These are phyloP conservation scores for Sporodiniella umbellata DNA, from an alignment of 371 early-diverging fungal genomes.

Conservation along the genomic window DNA sequence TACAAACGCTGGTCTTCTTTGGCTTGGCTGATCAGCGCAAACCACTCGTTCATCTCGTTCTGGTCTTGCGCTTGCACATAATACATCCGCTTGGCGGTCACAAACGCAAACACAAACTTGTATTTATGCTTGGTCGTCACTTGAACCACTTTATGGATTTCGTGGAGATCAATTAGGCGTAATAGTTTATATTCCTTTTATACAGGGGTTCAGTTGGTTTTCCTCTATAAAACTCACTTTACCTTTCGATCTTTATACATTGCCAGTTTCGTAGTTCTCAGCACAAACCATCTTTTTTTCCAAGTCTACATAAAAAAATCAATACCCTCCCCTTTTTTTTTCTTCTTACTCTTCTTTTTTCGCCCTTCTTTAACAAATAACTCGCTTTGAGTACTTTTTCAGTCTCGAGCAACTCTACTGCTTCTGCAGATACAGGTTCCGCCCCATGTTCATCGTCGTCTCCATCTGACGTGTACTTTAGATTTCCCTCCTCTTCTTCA, in stretches of 20 bases:
- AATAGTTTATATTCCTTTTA: conserved; percentile 79
- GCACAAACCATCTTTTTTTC: conserved; percentile 87
- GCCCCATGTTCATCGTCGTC: conserved; percentile 51
- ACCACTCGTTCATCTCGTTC: conserved; percentile 70
- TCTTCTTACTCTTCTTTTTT: conserved; percentile 61
- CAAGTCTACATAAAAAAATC: conserved; percentile 56
- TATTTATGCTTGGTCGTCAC: conserved; percentile 65
- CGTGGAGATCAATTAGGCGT: conserved; percentile 69
- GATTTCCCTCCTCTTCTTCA: conserved; percentile 33
- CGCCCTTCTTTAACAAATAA: conserved; percentile 77
- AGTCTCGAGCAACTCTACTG: conserved; percentile 53
- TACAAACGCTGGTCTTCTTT: conserved; percentile 41
- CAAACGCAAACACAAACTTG: conserved; percentile 71
- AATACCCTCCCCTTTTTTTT: background rate
- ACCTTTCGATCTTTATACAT: conserved; percentile 87
- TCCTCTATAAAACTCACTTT: no score
- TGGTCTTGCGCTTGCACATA: conserved; percentile 70
- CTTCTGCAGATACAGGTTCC: conserved; percentile 45
- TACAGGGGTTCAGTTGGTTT: no score
- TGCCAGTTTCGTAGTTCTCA: conserved; percentile 72
- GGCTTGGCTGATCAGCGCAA: conserved; percentile 53
- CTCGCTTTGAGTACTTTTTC: conserved; percentile 69
- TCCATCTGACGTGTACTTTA: conserved; percentile 39
- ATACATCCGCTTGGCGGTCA: conserved; percentile 72
- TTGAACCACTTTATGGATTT: conserved; percentile 73